A percentile compares a stretch with the other conserved stretches of the same genome.
These are phyloP conservation scores for Fusarium metavorans DNA, from an alignment of 2,329 filamentous ascomycete species.

Conservation along the genomic window DNA sequence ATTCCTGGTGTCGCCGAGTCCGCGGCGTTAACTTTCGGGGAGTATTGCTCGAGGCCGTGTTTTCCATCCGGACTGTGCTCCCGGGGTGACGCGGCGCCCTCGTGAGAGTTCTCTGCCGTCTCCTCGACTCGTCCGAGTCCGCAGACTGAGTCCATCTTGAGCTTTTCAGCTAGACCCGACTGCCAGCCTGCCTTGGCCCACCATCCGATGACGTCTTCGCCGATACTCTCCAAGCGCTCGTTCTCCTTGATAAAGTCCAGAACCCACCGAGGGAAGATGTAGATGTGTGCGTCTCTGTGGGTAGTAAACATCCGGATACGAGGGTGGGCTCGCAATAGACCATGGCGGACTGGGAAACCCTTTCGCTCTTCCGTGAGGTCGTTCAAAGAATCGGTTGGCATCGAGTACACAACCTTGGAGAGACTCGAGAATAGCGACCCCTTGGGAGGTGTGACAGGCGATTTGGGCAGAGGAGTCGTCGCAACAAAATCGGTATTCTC, in stretches of 20 bases:
- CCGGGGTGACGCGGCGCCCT: conserved; percentile 44
- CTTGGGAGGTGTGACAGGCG: conserved; percentile 59
- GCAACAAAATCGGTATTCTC: conserved; percentile 95
- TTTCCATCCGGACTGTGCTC: conserved; percentile 39
- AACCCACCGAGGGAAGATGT: conserved; percentile 93
- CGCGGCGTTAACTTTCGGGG: not conserved
- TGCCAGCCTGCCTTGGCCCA: conserved; percentile 98
- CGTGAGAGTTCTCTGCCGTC: conserved; percentile 51
- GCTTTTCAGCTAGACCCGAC: conserved; percentile 79
- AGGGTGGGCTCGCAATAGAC: conserved; percentile 79
- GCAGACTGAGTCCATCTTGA: conserved; percentile 75
- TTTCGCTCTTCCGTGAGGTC: conserved; percentile 84
- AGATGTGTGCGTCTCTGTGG: conserved; percentile 92
- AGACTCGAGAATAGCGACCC: conserved; percentile 76
- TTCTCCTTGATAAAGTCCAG: conserved; percentile 85
- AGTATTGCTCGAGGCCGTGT: not conserved
- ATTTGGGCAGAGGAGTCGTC: conserved; percentile 74
- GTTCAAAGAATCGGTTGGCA: conserved; percentile 89
- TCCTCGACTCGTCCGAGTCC: conserved; percentile 53
- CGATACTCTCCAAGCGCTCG: conserved; percentile 85
- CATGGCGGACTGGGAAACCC: conserved; percentile 79
- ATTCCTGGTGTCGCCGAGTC: conserved; percentile 4
- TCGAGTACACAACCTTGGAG: conserved; percentile 85
- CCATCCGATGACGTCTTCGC: conserved; percentile 92
- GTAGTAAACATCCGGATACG: conserved; percentile 84